phyloP scores from a whole-genome alignment of 371 early-diverging fungal species.

The Quaeritorhiza haematococci region DNA sequence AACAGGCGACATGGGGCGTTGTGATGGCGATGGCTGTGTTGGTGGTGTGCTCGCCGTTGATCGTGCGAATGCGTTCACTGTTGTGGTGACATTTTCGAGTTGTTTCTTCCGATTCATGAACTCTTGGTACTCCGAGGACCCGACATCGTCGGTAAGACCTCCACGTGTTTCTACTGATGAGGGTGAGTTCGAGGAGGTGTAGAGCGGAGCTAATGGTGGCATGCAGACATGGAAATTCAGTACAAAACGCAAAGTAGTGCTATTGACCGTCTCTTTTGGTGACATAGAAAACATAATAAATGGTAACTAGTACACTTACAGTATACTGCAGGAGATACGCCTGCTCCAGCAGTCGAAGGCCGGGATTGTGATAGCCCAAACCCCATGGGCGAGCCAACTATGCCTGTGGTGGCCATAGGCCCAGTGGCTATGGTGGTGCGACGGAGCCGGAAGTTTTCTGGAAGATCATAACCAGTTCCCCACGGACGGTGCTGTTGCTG shows the following conservation, averaged over 20 bases:
- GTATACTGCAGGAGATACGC: too few relatives aligned
- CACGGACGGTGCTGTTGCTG: not conserved
- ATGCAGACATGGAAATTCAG: too few relatives aligned
- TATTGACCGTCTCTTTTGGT: too few relatives aligned
- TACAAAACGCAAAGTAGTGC: too few relatives aligned
- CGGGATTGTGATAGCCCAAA: not conserved
- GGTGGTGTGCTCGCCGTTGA: too few relatives aligned
- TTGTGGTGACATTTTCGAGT: too few relatives aligned
- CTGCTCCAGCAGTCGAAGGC: not conserved
- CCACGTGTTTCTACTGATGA: not conserved
- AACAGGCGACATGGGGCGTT: too few relatives aligned
- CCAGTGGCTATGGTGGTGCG: conserved; percentile 36
- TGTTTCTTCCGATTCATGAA: not conserved
- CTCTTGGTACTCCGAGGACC: conserved; percentile 2
- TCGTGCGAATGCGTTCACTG: too few relatives aligned
- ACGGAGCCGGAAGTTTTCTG: conserved; percentile 6
- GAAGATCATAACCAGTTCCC: not conserved
- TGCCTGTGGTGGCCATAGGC: conserved; percentile 28
- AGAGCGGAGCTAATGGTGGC: not conserved
- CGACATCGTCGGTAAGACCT: not conserved
- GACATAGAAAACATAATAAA: too few relatives aligned
- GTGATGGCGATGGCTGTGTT: too few relatives aligned
- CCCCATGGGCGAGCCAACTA: not conserved
- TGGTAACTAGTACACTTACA: too few relatives aligned
- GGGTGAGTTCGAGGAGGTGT: too few relatives aligned